Conservation (phyloP, 163 green algal species). For the Chlamydomonas reinhardtii region DNA sequence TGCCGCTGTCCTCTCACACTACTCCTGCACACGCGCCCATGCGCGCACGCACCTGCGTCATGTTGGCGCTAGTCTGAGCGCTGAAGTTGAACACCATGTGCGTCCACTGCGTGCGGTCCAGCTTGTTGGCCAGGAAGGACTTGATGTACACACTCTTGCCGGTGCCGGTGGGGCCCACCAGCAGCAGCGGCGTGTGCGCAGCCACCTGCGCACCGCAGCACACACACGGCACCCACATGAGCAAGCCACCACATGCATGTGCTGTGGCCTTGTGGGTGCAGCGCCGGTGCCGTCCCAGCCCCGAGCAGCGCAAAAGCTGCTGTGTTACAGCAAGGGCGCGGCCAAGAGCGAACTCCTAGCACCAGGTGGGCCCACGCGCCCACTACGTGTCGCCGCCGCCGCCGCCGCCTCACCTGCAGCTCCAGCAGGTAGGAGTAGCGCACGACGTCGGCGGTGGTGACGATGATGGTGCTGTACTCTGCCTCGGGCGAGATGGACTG, state of each 20-base stretch:
- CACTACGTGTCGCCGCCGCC: too few relatives aligned
- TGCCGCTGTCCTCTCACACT: too few relatives aligned
- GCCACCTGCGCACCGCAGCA: not conserved
- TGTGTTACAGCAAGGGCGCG: too few relatives aligned
- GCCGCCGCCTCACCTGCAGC: too few relatives aligned
- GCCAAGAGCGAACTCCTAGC: too few relatives aligned
- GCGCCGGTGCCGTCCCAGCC: too few relatives aligned
- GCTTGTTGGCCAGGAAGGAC: conserved; percentile 41
- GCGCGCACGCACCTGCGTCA: conserved; percentile 57
- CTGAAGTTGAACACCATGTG: conserved; percentile 67
- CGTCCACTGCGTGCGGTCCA: conserved; percentile 52
- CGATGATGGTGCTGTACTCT: conserved; percentile 74
- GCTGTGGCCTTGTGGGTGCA: too few relatives aligned
- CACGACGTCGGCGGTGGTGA: conserved; percentile 80
- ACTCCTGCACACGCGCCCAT: too few relatives aligned
- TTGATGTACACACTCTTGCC: conserved; percentile 66
- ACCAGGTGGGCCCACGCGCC: too few relatives aligned
- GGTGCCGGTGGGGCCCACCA: conserved; percentile 47
- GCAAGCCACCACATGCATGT: too few relatives aligned
- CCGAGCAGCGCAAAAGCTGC: too few relatives aligned
- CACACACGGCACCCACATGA: too few relatives aligned
- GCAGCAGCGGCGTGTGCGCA: conserved; percentile 62
- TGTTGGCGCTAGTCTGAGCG: conserved; percentile 73
- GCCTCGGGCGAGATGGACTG: conserved; percentile 36
- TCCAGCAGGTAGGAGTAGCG: conserved; percentile 73